Conservation (phyloP, 2,329 filamentous ascomycete species). For the Alternaria sp. region DNA sequence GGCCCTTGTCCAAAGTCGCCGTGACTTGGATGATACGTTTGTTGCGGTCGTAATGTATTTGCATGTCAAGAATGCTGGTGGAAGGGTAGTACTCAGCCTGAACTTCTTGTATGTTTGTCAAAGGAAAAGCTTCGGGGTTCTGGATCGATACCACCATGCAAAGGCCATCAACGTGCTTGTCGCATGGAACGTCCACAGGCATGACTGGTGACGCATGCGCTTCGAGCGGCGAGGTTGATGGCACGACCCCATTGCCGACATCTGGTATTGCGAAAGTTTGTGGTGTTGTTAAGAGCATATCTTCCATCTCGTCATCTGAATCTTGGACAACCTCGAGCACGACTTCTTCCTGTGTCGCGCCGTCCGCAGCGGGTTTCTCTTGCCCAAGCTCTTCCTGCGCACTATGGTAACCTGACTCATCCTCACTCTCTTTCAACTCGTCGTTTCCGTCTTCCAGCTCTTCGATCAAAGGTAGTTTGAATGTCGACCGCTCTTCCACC, state of each 20-base stretch:
- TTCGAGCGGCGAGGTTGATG: not conserved
- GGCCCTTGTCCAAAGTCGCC: conserved; percentile 23
- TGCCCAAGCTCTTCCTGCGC: not conserved
- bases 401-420: not conserved
- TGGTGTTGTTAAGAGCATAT: not conserved
- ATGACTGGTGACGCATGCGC: too few relatives aligned
- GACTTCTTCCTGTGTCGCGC: not conserved
- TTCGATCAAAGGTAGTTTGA: conserved; percentile 10
- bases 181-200: not conserved
- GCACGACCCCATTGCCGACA: not conserved
- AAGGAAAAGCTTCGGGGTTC: conserved; percentile 23
- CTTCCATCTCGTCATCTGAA: not conserved
- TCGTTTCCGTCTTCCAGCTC: not conserved
- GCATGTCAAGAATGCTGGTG: conserved; percentile 18
- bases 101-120: conserved; percentile 21
- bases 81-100: conserved; percentile 23
- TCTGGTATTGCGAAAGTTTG: not conserved
- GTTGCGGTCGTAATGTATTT: conserved; percentile 7
- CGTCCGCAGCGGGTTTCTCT: not conserved
- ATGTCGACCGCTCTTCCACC: not conserved
- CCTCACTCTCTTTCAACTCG: not conserved
- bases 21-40: conserved; percentile 19
- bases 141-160: conserved; percentile 15
- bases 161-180: not conserved
- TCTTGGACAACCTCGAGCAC: not conserved